Base-by-base conservation (phyloP, 2,329 filamentous ascomycete species). In the Curvularia eragrostidis region DNA sequence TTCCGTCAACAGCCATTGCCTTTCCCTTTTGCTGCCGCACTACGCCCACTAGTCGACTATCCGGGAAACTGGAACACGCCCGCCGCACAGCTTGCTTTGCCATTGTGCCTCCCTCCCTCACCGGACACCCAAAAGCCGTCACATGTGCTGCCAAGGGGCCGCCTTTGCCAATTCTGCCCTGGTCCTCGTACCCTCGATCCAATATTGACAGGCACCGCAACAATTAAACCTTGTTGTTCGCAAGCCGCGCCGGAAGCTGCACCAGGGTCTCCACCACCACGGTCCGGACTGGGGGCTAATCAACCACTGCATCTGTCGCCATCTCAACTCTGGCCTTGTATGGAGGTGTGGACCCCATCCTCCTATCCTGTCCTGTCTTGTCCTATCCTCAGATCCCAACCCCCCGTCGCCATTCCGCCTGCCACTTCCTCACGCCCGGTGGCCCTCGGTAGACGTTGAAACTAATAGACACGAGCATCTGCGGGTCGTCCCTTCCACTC, bases 151-250 rank as follows among this genome's bases (percentile, higher is more conserved):
- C 60, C 56, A 64, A 60, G 59, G 56, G 57, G 52, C 54, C 34
- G 53, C 47, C 38, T 44, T 59, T 54, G 47, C 62, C 58, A 66
- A 62, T 24, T 66, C 53, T 56, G 59, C 61, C 68, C 58, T 52
- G 46, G 54, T 41, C 50, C 59, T 59, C 49, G 49, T 54, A 57
- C 59, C 62, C 56, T 54, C 46, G 42, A 41, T 62, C 64, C 62
- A 63, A 68, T 63, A 68, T 68, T 58, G 60, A 66, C 67, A 56
- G 62, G 64, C 64, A 66, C 61, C 52, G 70, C 72, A 69, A 70
- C 71, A 56, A 72, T 52, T 52, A 56, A 51, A 58, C 66, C 65
- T 61, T 65, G 68, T 42, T 53, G 52, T 48, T 61, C 50, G 58
- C 54, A 59, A 60, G 62, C 68, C 66, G 65, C 61, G 68, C 64